Base-by-base conservation (phyloP, 2,329 filamentous ascomycete species). In the Lachnellula cervina region DNA sequence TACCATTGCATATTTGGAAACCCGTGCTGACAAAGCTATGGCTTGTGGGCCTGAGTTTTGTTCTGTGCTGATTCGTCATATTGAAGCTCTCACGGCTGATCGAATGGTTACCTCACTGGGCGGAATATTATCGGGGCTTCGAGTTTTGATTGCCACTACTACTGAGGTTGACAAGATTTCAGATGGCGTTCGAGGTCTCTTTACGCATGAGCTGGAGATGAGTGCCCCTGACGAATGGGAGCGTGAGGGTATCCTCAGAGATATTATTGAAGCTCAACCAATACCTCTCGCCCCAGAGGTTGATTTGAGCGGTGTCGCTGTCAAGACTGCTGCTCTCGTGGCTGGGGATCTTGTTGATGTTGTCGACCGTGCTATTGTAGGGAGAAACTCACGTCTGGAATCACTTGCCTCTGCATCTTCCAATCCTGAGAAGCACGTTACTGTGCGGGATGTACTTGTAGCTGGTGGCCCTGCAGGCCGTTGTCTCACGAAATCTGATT, bases 151-250 rank as follows among this genome's bases (percentile, higher is more conserved):
- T 64, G 93, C 94, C 0, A 99, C 94, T 0, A 97, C 93, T 0
- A 96, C 91, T 6, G 93, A 97, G 63, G 85, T 97, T 0, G 94
- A 97, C 69, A 95, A 97, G 71, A 83, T 99, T 1, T 89, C 93
- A 0, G 92, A 97, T 65, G 89, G 89, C 0, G 86, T 97, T 19
- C 84, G 94, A 52, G 90, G 90, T 11, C 77, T 97, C 2, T 97
- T 99, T 70, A 96, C 91, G 0, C 93, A 99, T 66, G 94, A 99
- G 71, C 79, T 99, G 43, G 93, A 97, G 68, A 90, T 99, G 82
- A 83, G 79, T 45, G 94, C 94, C 0, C 94, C 94, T 0, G 92
- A 97, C 64, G 94, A 99, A 70, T 85, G 84, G 25, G 93, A 97
- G 72, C 81, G 94, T 74, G 92, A 96, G 74, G 88, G 88, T 2